Conservation (phyloP, 345 rosid genomes). For the Trapa incisa region DNA sequence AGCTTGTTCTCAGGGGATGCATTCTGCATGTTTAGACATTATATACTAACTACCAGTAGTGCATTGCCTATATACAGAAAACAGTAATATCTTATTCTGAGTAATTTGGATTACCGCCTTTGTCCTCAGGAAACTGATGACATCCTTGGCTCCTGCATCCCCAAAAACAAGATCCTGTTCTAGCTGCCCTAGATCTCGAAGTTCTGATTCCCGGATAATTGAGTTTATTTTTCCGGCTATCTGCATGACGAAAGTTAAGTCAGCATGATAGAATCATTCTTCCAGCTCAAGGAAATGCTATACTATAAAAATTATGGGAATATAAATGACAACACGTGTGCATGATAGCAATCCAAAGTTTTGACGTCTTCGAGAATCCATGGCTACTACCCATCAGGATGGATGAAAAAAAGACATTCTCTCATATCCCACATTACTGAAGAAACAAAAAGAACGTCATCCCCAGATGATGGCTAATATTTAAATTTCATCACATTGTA, state of each 20-base stretch:
- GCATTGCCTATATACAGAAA: not conserved
- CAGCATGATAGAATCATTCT: slow-evolving; percentile 3
- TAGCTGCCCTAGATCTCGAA: slow-evolving; percentile 82
- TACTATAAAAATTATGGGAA: too few relatives aligned
- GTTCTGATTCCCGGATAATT: slow-evolving; percentile 51
- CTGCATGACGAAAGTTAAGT: slow-evolving; percentile 23
- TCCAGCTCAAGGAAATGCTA: not conserved
- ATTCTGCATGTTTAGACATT: slow-evolving; percentile 33
- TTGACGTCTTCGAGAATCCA: not conserved
- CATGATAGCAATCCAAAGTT: not conserved
- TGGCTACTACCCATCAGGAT: not conserved
- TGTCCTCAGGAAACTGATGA: slow-evolving; percentile 62
- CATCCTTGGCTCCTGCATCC: slow-evolving; percentile 87
- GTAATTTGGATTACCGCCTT: slow-evolving; percentile 36
- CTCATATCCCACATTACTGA: not conserved
- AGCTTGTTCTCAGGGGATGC: slow-evolving; percentile 64
- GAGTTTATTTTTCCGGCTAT: slow-evolving; percentile 76
- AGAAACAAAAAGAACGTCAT: too few relatives aligned
- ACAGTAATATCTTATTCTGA: not conserved
- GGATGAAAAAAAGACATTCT: not conserved
- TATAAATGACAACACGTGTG: too few relatives aligned
- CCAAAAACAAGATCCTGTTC: slow-evolving; percentile 99
- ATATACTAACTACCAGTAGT: not conserved
- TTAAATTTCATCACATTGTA: not conserved
- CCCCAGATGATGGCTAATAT: not conserved